Conservation (phyloP, 2,329 filamentous ascomycete species). For the Nigrospora osmanthi region DNA sequence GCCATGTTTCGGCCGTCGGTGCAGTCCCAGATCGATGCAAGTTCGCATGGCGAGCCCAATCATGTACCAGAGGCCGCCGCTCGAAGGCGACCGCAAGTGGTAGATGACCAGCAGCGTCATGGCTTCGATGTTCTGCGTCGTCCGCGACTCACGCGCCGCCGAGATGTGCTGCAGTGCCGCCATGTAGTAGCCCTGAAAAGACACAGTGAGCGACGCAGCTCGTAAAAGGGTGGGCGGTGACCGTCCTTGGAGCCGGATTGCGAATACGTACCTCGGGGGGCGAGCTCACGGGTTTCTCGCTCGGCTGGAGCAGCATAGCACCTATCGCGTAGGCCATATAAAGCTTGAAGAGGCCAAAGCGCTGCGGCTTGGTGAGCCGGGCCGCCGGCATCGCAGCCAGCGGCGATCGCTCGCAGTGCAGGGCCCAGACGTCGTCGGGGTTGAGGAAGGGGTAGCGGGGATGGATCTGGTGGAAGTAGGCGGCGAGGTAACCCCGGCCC, state of each 20-base stretch:
- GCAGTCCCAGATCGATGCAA: constrained; percentile 42
- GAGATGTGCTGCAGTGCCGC: constrained; percentile 39
- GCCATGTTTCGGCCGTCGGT: constrained; percentile 30
- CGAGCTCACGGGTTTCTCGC: constrained; percentile 30
- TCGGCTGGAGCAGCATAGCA: constrained; percentile 37
- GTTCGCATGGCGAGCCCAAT: constrained; percentile 45
- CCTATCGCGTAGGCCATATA: constrained; percentile 45
- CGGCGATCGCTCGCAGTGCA: constrained; percentile 30
- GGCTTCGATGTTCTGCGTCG: constrained; percentile 42
- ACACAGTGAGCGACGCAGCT: background rate
- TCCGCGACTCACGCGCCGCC: constrained; percentile 37
- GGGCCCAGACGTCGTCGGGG: constrained; percentile 31
- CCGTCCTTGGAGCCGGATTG: too few species aligned
- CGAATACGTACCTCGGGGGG: constrained; percentile 27
- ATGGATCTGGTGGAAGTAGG: constrained; percentile 37
- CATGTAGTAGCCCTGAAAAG: constrained; percentile 36
- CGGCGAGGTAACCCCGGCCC: constrained; percentile 31
- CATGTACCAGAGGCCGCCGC: constrained; percentile 45
- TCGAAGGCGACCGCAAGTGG: constrained; percentile 40
- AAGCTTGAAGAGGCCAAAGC: constrained; percentile 40
- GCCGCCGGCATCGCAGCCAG: constrained; percentile 25
- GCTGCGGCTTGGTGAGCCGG: constrained; percentile 21
- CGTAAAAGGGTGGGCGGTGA: too few species aligned
- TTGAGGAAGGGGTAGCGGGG: constrained; percentile 42
- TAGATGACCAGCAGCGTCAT: constrained; percentile 43